These are phyloP conservation scores for Fusarium nanum DNA, from an alignment of 2,329 filamentous ascomycete genomes.

Conservation along the genomic window DNA sequence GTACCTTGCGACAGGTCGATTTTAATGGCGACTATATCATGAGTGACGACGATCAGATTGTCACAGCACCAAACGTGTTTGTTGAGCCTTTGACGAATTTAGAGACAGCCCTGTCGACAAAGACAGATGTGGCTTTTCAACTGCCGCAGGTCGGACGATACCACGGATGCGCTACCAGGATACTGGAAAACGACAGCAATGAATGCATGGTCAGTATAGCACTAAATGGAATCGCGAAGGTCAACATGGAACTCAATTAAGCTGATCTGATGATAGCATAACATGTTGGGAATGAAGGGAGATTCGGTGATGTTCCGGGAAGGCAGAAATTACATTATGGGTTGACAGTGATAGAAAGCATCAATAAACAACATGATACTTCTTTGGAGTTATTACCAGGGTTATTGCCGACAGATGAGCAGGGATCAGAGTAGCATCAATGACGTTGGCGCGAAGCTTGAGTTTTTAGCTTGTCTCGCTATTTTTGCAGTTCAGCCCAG, in stretches of 20 bases:
- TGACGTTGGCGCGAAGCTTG: conserved; percentile 39
- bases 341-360: conserved; percentile 25
- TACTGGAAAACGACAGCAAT: conserved; percentile 31
- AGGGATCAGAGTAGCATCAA: conserved; percentile 24
- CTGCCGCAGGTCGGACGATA: conserved; percentile 24
- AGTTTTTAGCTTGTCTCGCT: conserved; percentile 20
- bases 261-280: background rate
- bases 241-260: conserved; percentile 54
- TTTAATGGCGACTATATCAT: conserved; percentile 48
- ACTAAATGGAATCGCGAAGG: conserved; percentile 51
- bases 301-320: conserved; percentile 24
- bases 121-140: conserved; percentile 3
- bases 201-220: conserved; percentile 45
- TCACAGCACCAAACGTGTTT: conserved; percentile 6
- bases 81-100: conserved; percentile 14
- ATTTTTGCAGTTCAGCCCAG: conserved; percentile 28
- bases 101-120: conserved; percentile 6
- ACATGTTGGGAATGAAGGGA: background rate
- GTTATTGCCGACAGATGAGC: conserved; percentile 37
- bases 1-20: conserved; percentile 50
- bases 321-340: conserved; percentile 30
- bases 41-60: conserved; percentile 30
- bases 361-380: conserved; percentile 36
- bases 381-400: conserved; percentile 23
- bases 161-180: conserved; percentile 27